phyloP scores from a whole-genome alignment of 768 basidiomycete species.

The Termitomyces sp. region DNA sequence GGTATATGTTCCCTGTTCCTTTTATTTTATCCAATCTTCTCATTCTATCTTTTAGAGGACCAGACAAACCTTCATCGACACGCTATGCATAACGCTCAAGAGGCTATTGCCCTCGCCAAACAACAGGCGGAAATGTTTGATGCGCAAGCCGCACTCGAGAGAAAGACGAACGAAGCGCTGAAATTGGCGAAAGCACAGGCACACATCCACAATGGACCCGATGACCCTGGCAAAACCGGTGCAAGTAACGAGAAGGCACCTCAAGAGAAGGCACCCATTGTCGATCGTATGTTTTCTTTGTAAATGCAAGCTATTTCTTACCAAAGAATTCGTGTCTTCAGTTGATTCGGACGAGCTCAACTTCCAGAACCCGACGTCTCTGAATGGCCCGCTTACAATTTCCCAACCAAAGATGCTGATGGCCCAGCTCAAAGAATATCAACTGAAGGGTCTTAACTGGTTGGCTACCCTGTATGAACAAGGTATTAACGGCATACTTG shows the following conservation, averaged over 20 bases:
- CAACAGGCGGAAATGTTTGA: slow-evolving; percentile 85
- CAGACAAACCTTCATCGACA: slow-evolving; percentile 80
- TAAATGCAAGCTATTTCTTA: not conserved
- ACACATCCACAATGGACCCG: slow-evolving; percentile 42
- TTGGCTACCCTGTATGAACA: slow-evolving; percentile 96
- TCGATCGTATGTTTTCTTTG: slow-evolving; percentile 53
- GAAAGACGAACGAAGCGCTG: slow-evolving; percentile 75
- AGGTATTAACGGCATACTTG: slow-evolving; percentile 98
- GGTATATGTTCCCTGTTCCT: slow-evolving; percentile 36
- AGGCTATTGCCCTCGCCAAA: slow-evolving; percentile 75
- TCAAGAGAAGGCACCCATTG: slow-evolving; percentile 39
- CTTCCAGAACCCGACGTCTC: slow-evolving; percentile 96
- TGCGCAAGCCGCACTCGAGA: slow-evolving; percentile 69
- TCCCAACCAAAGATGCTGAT: slow-evolving; percentile 94
- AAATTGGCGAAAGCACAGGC: slow-evolving; percentile 56
- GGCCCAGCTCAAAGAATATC: slow-evolving; percentile 97
- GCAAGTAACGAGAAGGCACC: slow-evolving; percentile 30
- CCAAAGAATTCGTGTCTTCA: slow-evolving; percentile 21
- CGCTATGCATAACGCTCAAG: slow-evolving; percentile 85
- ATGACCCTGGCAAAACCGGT: slow-evolving; percentile 37
- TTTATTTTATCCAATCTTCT: not conserved
- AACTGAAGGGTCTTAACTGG: slow-evolving; percentile 97
- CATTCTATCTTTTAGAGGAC: slow-evolving; percentile 52
- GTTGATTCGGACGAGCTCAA: slow-evolving; percentile 97
- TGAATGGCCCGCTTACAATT: slow-evolving; percentile 80